These are phyloP conservation scores for Onygena corvina DNA, from an alignment of 2,329 filamentous ascomycete species.

Conservation along the genomic window DNA sequence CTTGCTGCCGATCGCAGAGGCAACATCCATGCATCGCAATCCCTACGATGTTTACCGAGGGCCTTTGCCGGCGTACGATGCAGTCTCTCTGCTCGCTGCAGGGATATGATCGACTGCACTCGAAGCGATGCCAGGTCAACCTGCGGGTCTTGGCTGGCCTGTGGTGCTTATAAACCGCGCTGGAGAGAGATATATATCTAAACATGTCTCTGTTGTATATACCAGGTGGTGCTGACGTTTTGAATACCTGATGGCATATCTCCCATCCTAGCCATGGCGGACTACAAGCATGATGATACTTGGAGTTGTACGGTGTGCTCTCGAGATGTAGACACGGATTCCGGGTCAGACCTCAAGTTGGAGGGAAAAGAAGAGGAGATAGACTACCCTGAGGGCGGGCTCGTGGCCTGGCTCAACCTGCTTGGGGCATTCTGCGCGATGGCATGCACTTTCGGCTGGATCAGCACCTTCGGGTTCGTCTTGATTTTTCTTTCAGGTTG, in stretches of 20 bases:
- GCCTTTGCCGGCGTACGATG: background rate
- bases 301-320: no score
- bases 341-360: background rate
- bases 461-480: conserved; percentile 21
- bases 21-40: no score
- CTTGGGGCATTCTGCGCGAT: conserved; percentile 17
- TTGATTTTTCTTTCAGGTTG: no score
- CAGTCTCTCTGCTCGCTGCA: background rate
- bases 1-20: background rate
- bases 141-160: background rate
- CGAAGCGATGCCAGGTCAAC: background rate
- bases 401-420: conserved; percentile 20
- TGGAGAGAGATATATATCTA: background rate
- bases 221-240: background rate
- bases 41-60: background rate
- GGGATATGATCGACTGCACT: background rate
- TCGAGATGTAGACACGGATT: background rate
- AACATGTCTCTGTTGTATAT: background rate
- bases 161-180: background rate
- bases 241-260: no score
- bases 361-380: background rate
- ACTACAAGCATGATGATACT: no score
- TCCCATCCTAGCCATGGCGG: no score
- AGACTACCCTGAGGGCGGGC: conserved; percentile 21
- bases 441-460: conserved; percentile 22